A percentile compares a stretch with the other conserved stretches of the same genome.
phyloP scores from a whole-genome alignment of 2,329 filamentous ascomycete genomes.

The Colletotrichum caudatum region DNA sequence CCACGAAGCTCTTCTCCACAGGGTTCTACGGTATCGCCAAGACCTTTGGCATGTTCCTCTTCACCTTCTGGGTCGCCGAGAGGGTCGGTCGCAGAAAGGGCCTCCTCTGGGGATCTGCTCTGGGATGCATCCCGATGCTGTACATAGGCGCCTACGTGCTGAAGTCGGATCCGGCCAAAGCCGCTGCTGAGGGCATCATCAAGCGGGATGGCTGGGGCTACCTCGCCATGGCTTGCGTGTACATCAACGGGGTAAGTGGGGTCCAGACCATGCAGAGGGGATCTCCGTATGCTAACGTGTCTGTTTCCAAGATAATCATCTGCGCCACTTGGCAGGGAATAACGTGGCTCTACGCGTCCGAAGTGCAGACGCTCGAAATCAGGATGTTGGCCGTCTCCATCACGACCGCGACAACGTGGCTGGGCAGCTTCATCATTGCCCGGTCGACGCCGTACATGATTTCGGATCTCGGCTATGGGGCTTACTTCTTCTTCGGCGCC shows the following conservation, averaged over 20 bases:
- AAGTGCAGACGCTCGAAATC: constrained; percentile 59
- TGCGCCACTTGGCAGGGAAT: constrained; percentile 58
- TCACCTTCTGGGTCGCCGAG: constrained; percentile 61
- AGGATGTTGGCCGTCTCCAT: constrained; percentile 52
- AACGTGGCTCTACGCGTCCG: constrained; percentile 59
- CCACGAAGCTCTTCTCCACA: constrained; percentile 52
- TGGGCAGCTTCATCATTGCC: constrained; percentile 56
- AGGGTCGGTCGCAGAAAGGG: constrained; percentile 61
- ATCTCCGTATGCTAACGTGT: neutral
- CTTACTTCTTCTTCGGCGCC: constrained; percentile 65
- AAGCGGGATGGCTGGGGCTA: constrained; percentile 56
- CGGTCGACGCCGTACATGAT: constrained; percentile 57
- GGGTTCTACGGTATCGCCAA: constrained; percentile 57
- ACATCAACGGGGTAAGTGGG: constrained; percentile 54
- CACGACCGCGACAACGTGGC: constrained; percentile 53
- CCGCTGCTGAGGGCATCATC: constrained; percentile 60
- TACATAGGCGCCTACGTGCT: constrained; percentile 56
- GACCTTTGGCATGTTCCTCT: constrained; percentile 53
- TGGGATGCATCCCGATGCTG: constrained; percentile 55
- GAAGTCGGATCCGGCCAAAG: constrained; percentile 46
- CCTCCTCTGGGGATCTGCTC: constrained; percentile 57
- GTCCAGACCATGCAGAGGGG: fast-evolving
- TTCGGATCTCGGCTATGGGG: constrained; percentile 58
- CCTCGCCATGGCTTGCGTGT: constrained; percentile 60
- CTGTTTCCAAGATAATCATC: constrained; percentile 46